Base-by-base conservation (phyloP, 2,329 filamentous ascomycete genomes). In the Penicillium sp. region DNA sequence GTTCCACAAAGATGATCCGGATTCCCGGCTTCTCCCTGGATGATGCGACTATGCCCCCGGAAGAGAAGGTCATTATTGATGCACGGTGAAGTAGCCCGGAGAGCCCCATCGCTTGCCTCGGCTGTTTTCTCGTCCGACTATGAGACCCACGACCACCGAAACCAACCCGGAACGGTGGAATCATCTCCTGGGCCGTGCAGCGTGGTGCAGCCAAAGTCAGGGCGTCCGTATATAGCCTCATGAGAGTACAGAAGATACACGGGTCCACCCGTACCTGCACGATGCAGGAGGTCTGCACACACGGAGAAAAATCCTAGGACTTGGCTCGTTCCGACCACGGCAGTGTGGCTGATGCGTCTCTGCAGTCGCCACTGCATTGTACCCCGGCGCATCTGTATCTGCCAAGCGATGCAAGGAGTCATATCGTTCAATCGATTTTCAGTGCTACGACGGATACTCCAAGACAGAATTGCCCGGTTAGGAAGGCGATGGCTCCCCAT, bases 1-100 rank as follows among this genome's bases (percentile, higher is more conserved):
- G 48, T 39, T 45, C 54, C 54, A 57, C 51, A 46, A 14, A 42
- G 30, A 47, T 24, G 33, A 52, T 28, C 44, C 47, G 28, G 50
- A 42, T 50, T 48, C 50, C 33, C 20, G 33, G 33, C 8, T 24
- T 25, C 11, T 39, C 16, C 18, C 36, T 22, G 36, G 31, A 22
- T 31, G 8, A 30, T 28, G 33, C 9, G 38, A 39, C 5, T 27
- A 10, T 11, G 46, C 28, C 24, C 27, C 9, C 16, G n/a, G 33
- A 20, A 44, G 11, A 22, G 24, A 56, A 56, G 53, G 53, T 47
- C 53, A 53, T 35, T 28, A n/a, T 49, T 42, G 25, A 25, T 48
- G 25, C 28, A 28, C 18, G 30, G 20, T 10, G 30, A n/a, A 43
- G 45, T 20, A 22, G 35, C 38, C n/a, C 16, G 24, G 20, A 8